phyloP scores from a whole-genome alignment of 352 stramenopile species.

The Globisporangium yorkense region DNA sequence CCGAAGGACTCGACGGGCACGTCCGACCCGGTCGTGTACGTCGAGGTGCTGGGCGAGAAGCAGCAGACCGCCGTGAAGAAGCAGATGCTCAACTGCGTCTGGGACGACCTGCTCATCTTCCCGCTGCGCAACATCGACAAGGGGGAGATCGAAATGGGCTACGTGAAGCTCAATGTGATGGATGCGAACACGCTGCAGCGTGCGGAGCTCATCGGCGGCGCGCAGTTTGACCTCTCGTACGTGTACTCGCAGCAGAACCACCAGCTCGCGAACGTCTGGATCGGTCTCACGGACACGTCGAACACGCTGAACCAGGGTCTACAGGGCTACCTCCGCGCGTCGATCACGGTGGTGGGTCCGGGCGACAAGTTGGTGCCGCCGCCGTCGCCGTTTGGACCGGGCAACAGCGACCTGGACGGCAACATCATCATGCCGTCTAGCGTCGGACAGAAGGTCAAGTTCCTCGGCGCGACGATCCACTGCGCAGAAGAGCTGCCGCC shows the following conservation, averaged over 20 bases:
- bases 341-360: conserved; percentile 83
- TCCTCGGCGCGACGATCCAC: conserved; percentile 56
- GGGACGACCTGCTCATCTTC: conserved; percentile 82
- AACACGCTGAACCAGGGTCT: conserved; percentile 81
- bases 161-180: conserved; percentile 76
- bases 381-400: conserved; percentile 30
- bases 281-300: conserved; percentile 82
- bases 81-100: conserved; percentile 84
- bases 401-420: conserved; percentile 34
- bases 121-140: conserved; percentile 73
- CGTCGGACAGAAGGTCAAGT: conserved; percentile 44
- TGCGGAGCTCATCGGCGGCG: conserved; percentile 86
- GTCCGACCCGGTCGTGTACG: conserved; percentile 89
- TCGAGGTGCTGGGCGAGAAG: conserved; percentile 82
- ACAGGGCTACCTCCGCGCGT: conserved; percentile 88
- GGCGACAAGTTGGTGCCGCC: conserved; percentile 22
- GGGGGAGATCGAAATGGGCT: conserved; percentile 77
- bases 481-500: conserved; percentile 53
- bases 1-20: conserved; percentile 85
- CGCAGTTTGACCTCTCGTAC: conserved; percentile 85
- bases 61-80: conserved; percentile 82
- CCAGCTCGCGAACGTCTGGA: conserved; percentile 88
- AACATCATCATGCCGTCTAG: conserved; percentile 78
- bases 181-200: conserved; percentile 82
- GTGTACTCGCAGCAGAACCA: conserved; percentile 86